Conservation (phyloP, 768 basidiomycete genomes). For the Neoboletus magnificus region DNA sequence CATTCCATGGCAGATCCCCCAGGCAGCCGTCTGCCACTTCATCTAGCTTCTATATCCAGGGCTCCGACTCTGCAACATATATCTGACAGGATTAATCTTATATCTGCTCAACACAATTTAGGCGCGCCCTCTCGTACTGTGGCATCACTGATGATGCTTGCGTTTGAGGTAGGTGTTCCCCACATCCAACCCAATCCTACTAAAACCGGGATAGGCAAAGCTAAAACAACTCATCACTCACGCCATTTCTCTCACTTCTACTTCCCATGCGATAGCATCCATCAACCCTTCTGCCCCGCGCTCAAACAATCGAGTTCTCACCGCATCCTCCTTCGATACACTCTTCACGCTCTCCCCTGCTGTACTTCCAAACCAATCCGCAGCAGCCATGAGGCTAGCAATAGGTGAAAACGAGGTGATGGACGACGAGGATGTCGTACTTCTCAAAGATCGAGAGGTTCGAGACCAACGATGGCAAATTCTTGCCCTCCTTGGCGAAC, state of each 20-base stretch:
- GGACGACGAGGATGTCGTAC: constrained; percentile 45
- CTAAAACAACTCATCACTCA: constrained; percentile 82
- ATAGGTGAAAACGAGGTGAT: constrained; percentile 48
- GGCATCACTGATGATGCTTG: constrained; percentile 67
- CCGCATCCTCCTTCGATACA: constrained; percentile 69
- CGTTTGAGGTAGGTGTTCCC: constrained; percentile 60
- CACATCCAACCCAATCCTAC: background rate
- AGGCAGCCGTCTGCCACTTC: constrained; percentile 67
- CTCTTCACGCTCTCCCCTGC: constrained; percentile 75
- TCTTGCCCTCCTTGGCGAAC: constrained; percentile 67
- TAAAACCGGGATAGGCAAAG: constrained; percentile 51
- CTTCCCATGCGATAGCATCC: constrained; percentile 73
- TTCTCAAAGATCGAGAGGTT: constrained; percentile 62
- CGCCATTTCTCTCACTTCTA: constrained; percentile 71
- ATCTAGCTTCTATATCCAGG: constrained; percentile 70
- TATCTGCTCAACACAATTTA: constrained; percentile 75
- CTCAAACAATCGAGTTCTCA: constrained; percentile 46
- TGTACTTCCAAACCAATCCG: constrained; percentile 74
- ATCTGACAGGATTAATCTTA: constrained; percentile 74
- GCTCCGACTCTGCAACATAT: constrained; percentile 76
- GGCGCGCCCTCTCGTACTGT: constrained; percentile 58
- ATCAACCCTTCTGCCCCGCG: constrained; percentile 56
- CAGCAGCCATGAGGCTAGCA: constrained; percentile 69
- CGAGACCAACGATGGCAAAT: constrained; percentile 75
- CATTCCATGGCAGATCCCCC: constrained; percentile 50